These are phyloP conservation scores for Apophysomyces sp. DNA, from an alignment of 371 early-diverging fungal genomes.

Conservation along the genomic window DNA sequence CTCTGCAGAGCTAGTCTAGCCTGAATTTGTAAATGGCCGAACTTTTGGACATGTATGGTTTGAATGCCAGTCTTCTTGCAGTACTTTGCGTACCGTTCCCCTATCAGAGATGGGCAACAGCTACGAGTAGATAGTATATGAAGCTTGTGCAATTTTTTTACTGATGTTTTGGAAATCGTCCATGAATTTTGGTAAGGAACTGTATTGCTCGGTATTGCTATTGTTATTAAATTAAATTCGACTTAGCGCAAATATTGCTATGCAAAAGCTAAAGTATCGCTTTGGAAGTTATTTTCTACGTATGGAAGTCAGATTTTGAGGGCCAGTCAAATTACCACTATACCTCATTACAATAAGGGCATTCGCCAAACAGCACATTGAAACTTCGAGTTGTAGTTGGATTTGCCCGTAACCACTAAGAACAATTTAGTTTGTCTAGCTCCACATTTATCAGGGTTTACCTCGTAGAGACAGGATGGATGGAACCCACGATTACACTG, in stretches of 20 bases:
- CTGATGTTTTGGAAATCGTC: too few relatives aligned
- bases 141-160: too few relatives aligned
- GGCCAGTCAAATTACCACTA: not conserved
- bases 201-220: conserved; percentile 9
- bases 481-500: conserved; percentile 44
- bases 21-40: too few relatives aligned
- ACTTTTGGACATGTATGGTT: too few relatives aligned
- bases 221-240: not conserved
- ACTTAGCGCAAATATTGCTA: not conserved
- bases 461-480: conserved; percentile 37
- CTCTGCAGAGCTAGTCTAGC: too few relatives aligned
- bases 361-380: conserved; percentile 42
- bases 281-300: conserved; percentile 42
- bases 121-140: too few relatives aligned
- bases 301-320: not conserved
- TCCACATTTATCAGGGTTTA: conserved; percentile 8
- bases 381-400: conserved; percentile 37
- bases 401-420: conserved; percentile 39
- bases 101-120: too few relatives aligned
- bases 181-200: too few relatives aligned
- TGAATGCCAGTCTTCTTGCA: too few relatives aligned
- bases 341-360: conserved; percentile 50
- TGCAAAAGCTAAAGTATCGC: conserved; percentile 14
- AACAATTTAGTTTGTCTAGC: not conserved
- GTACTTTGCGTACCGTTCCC: too few relatives aligned